Evolutionary conservation across 768 basidiomycete genomes (phyloP).

Genomic region (Leucosporidium yakuticum): DNA sequence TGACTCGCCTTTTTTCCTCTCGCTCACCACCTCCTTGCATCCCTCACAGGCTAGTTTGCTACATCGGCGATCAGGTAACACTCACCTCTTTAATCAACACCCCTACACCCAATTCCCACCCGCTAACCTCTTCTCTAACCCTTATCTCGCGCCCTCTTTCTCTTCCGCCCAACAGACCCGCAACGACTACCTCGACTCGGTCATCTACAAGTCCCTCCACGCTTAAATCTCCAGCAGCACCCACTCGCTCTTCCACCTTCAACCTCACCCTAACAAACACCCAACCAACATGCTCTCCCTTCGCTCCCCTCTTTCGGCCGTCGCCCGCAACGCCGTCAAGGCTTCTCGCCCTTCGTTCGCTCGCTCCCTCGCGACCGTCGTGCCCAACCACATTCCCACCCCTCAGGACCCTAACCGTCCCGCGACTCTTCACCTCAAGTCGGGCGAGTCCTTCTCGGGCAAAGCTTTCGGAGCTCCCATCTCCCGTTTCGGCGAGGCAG

Average conservation of each 20-base stretch:
- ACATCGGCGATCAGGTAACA: too few relatives aligned
- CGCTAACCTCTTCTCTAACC: too few relatives aligned
- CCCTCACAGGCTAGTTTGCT: too few relatives aligned
- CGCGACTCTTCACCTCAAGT: slow-evolving; percentile 83
- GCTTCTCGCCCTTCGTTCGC: slow-evolving; percentile 8
- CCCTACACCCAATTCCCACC: too few relatives aligned
- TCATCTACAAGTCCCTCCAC: background rate
- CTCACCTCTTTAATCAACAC: too few relatives aligned
- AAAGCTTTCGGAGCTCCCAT: slow-evolving; percentile 80
- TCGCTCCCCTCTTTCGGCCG: background rate
- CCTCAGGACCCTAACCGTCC: slow-evolving; percentile 49
- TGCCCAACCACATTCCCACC: slow-evolving; percentile 24
- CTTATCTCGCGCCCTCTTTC: too few relatives aligned
- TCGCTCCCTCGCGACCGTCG: slow-evolving; percentile 29
- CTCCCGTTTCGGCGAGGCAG: slow-evolving; percentile 91
- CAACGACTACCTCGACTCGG: background rate
- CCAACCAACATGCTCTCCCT: background rate
- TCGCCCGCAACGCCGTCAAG: background rate
- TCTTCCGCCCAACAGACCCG: background rate
- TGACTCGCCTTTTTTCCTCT: too few relatives aligned
- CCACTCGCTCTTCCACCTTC: background rate
- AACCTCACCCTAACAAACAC: background rate
- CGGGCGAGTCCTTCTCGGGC: slow-evolving; percentile 86
- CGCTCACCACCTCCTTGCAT: too few relatives aligned
- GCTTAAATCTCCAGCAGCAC: background rate